Evolutionary conservation across 345 rosid genomes (phyloP), one percentile per base, ranked within the genome.

Genomic region (Reutealis trisperma): DNA sequence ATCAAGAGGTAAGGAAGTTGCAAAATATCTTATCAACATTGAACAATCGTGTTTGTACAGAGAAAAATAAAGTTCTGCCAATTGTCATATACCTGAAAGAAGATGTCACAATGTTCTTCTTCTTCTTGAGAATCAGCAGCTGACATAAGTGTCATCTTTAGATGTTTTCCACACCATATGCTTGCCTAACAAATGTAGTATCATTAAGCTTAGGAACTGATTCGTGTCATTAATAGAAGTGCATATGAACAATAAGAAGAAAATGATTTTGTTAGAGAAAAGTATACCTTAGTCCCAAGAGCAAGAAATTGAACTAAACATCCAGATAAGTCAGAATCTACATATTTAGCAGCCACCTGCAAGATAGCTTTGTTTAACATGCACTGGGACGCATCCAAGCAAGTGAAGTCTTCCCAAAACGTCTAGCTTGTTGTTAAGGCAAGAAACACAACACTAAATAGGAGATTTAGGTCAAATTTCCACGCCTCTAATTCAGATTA

Each of bases 341-440:
- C 77, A 79, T 73, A 86, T 77, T 90, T 93, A 0, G 89, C 79
- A 71, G 92, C 93, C 41, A 91, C 89, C 34, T 77, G 81, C 74
- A 96, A 45, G 34, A 93, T 87, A 49, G 82, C 81, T 81, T 89
- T 89, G 89, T 93, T 93, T 72, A 96, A 79, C 81, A 85, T 75
- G 83, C 99, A 96, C 59, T 91, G 98, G 11, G 91, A 89, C 27
- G 86, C 83, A 82, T 92, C 99, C 88, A 92, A 91, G 84, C 99
- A 96, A 64, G 98, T 93, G 72, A 84, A 89, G 81, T 90, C 95
- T 74, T 94, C 98, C 98, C 97, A 94, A 70, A 90, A 80, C 54
- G 84, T 73, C 95, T 77, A 85, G 72, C 76, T 71, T 67, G 25
- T 71, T 47, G 91, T 93, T 79, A 90, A 91, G 94, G 58, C 19